Conservation (phyloP, 306 rosid genomes). For the Glycine soja region DNA sequence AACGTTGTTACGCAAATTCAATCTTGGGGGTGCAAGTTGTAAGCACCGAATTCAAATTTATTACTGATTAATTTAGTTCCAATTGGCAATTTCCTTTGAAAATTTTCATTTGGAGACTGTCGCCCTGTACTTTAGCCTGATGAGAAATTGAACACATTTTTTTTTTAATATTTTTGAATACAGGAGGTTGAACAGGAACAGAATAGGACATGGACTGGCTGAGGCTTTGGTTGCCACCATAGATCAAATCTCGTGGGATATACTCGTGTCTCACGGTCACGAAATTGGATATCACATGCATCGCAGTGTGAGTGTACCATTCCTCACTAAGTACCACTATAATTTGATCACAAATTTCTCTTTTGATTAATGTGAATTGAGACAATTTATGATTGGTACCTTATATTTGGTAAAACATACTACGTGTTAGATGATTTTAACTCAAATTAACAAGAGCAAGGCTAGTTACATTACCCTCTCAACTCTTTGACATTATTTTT, state of each 20-base stretch:
- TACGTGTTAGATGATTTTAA: no score
- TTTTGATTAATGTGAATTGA: neutral
- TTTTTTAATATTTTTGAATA: neutral
- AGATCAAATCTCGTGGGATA: constrained; percentile 70
- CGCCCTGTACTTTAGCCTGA: neutral
- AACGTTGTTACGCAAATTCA: neutral
- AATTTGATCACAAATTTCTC: neutral
- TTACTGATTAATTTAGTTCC: no score
- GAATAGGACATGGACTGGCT: constrained; percentile 56
- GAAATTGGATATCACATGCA: constrained; percentile 68
- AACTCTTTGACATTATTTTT: neutral
- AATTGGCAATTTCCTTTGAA: no score
- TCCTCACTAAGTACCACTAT: no score
- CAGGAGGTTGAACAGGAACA: constrained; percentile 62
- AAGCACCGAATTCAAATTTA: no score
- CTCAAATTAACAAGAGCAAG: neutral
- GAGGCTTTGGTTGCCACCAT: constrained; percentile 65
- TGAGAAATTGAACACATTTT: neutral
- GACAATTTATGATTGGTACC: neutral
- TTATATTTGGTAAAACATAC: no score
- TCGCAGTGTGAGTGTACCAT: constrained; percentile 62
- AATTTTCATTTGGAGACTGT: no score
- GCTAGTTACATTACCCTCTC: neutral
- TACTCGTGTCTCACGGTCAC: constrained; percentile 62
- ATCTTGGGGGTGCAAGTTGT: no score